Base-by-base conservation (phyloP, 163 green algal genomes). In the Chlamydomonas reinhardtii region DNA sequence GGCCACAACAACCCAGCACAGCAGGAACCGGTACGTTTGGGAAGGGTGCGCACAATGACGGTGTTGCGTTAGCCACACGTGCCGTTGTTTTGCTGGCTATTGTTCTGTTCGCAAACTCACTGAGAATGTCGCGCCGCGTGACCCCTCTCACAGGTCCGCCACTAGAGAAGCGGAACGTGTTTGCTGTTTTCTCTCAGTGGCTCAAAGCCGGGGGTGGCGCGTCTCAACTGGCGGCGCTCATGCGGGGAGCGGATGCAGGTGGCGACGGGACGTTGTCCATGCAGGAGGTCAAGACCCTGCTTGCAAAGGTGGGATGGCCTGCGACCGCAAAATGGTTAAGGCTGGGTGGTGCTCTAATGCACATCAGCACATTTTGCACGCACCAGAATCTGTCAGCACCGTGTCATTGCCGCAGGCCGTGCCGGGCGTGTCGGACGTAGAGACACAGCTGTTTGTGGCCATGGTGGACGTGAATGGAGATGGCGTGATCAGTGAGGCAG, bases 381-480 rank as follows among this genome's bases (percentile, higher is more conserved):
- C 39, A 8, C 39, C 39, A 48, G 48, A 19, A 14, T 56, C 17
- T 4, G 19, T 68, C 8, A 12, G 39, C 9, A 31, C 32, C 9
- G 39, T n/a, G 69, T 37, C 43, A 68, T 27, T 35, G 9, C 22
- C 29, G 34, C 74, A 88, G 87, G 88, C 82, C 2, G 72, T 91
- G 25, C 88, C 82, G 20, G 35, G 64, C 35, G 73, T 74, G 31
- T 88, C 77, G 3, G 73, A 71, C 14, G 35, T 91, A 35, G 88
- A 91, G 83, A 43, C 52, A 9, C 88, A 91, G 77, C 83, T 91
- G 72, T 91, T 91, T 20, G 59, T 85, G 37, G 83, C 83, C 8
- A 91, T 91, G 88, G 77, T 91, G 77, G 83, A 91, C 31, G 52
- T 85, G 5, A 85, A 89, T 31, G 76, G 83, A 2, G 88, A 91